Base-by-base conservation (phyloP, 2,329 filamentous ascomycete species). In the Penicillium occitanis region DNA sequence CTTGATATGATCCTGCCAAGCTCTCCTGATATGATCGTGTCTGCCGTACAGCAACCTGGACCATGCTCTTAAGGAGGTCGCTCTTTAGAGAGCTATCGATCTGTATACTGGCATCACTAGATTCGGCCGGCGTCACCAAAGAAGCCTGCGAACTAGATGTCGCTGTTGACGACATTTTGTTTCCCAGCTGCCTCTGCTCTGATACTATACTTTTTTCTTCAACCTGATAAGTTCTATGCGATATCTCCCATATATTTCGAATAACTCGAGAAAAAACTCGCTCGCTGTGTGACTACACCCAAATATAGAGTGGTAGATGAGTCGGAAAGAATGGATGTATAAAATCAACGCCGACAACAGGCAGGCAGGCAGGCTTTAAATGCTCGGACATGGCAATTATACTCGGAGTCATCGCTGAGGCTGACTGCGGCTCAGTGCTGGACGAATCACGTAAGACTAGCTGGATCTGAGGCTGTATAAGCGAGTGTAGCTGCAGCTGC, bases 61-160 rank as follows among this genome's bases (percentile, higher is more conserved):
- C 63, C 63, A 64, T 64, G 44, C 63, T 64, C 33, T 64, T 64
- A 19, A 64, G 63, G n/a, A 64, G 60, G 7, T 64, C 63, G 8
- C 55, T 53, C 30, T 64, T 64, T 17, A 64, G 14, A 40, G 63
- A 59, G 55, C 40, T 59, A 25, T 64, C 63, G 42, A 64, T 64
- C n/a, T 55, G 42, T 40, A 60, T 44, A 28, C 37, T 59, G 6
- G 55, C 63, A 60, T 48, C 63, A 35, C 63, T 60, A 30, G 63
- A 64, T 28, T 64, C 63, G 19, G 63, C 61, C n/a, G 61, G 53
- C 14, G 63, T 64, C 11, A 64, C 14, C 22, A 64, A 13, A 4
- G 53, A 53, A 11, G 28, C 57, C 3, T 42, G 42, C 28, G 53
- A 48, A 40, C 51, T 42, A 25, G 63, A 64, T 35, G 63, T 42